These are phyloP conservation scores for Stylosanthes scabra DNA, from an alignment of 331 rosid genomes.

Conservation along the genomic window DNA sequence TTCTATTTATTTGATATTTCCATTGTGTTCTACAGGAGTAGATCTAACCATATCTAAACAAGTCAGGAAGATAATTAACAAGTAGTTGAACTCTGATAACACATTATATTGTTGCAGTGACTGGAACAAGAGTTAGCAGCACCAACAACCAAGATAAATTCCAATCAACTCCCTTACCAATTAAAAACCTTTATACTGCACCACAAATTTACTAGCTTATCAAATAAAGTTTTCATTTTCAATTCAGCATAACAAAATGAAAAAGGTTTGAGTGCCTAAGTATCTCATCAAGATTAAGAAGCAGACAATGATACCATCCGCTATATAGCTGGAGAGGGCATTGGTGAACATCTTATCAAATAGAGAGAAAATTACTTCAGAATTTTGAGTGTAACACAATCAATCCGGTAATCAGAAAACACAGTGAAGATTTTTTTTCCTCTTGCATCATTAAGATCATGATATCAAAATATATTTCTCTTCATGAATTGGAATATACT, in stretches of 20 bases:
- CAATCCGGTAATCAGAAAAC: constrained; percentile 3
- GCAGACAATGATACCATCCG: neutral
- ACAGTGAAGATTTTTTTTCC: neutral
- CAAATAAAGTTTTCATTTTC: constrained; percentile 8
- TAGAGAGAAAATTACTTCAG: neutral
- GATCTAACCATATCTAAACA: neutral
- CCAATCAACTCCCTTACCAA: neutral
- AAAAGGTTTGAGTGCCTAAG: neutral
- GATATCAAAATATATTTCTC: constrained; percentile 33
- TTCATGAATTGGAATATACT: constrained; percentile 27
- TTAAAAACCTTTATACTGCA: neutral
- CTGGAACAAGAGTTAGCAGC: neutral
- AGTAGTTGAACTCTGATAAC: neutral
- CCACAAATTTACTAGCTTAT: neutral
- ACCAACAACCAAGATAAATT: neutral
- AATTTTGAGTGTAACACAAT: neutral
- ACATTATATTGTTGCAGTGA: constrained; percentile 6
- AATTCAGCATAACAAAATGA: neutral
- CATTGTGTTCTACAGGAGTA: neutral
- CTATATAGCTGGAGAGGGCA: constrained; percentile 1
- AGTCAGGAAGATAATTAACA: neutral
- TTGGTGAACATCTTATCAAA: neutral
- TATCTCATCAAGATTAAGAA: neutral
- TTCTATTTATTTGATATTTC: constrained; percentile 14
- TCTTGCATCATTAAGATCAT: constrained; percentile 8